Conservation (phyloP, 371 early-diverging fungal species). For the Smittium culicis region DNA sequence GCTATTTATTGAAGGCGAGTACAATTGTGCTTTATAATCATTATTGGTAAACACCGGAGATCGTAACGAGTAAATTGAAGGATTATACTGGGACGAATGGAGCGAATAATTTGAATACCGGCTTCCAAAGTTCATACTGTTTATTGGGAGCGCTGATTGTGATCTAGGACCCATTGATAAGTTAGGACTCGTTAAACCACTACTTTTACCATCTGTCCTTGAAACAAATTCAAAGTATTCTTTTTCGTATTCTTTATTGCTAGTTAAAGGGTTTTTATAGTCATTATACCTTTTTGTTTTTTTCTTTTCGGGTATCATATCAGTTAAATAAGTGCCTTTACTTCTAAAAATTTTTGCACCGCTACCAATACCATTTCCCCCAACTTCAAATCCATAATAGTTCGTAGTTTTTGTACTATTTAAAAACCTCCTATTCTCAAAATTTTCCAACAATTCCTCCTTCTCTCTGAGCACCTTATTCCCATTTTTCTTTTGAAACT, state of each 20-base stretch:
- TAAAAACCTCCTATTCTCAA: not conserved
- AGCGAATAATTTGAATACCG: not conserved
- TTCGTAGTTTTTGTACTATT: not conserved
- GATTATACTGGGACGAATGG: no score
- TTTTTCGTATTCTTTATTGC: no score
- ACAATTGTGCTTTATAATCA: no score
- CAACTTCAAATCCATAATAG: not conserved
- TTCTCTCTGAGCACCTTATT: not conserved
- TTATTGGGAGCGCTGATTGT: not conserved
- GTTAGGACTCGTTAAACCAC: not conserved
- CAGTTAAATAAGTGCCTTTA: not conserved
- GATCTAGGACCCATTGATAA: not conserved
- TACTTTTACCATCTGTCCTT: not conserved
- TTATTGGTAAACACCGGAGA: no score
- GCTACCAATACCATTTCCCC: not conserved
- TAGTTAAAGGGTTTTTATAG: not conserved
- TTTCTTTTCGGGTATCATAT: not conserved
- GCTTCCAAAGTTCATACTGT: not conserved
- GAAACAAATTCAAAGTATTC: no score
- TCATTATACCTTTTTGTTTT: not conserved
- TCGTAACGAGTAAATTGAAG: no score
- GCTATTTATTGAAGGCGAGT: no score
- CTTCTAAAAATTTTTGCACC: not conserved
- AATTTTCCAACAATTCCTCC: not conserved
- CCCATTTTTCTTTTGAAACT: not conserved